Evolutionary conservation across 108 stramenopile genomes (phyloP), one percentile per base, ranked within the genome.

Genomic region (Cyclostephanos tholiformis): DNA sequence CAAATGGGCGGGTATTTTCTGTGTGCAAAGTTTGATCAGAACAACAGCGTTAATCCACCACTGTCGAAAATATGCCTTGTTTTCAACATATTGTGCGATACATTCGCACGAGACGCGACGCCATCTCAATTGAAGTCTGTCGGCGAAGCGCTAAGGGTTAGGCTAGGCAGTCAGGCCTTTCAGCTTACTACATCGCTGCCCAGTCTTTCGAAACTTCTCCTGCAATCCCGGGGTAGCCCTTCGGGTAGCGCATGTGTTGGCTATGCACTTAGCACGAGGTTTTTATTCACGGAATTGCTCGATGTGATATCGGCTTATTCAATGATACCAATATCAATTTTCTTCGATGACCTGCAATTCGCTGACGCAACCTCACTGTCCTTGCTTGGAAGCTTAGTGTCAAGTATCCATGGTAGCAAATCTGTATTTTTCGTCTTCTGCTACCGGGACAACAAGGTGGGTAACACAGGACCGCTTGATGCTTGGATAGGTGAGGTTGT

Each of bases 1-100:
- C 30, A 14, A 32, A 14, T 36, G 0, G 57, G 32, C 29, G 76
- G 72, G 12, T 57, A 67, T 14, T 57, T 74, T 14, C 66, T 77
- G 16, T 19, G 23, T 3, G 73, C 65, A 26, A 77, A 77, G 48
- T 77, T 77, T 43, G 76, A 77, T 27, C 72, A 77, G 22, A 65
- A 68, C 13, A 30, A 67, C 10, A 35, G 16, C 55, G 61, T 63
- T 59, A 50, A 41, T 6, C 76, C 76, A 17, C 76, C 76, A 17
- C 51, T 77, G 10, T 55, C 72, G 30, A 49, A 4, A 8, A 74
- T 77, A 27, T 14, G 50, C 30, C 52, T 19, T 46, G 25, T 74
- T 22, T 73, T 77, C 20, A 67, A 57, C 44, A 22, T 14, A 17
- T 27, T 74, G 52, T 68, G 66, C 41, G 72, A 74, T 56, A 20